These are phyloP conservation scores for Pythium rishiriense DNA, from an alignment of 352 stramenopile genomes.

Conservation along the genomic window DNA sequence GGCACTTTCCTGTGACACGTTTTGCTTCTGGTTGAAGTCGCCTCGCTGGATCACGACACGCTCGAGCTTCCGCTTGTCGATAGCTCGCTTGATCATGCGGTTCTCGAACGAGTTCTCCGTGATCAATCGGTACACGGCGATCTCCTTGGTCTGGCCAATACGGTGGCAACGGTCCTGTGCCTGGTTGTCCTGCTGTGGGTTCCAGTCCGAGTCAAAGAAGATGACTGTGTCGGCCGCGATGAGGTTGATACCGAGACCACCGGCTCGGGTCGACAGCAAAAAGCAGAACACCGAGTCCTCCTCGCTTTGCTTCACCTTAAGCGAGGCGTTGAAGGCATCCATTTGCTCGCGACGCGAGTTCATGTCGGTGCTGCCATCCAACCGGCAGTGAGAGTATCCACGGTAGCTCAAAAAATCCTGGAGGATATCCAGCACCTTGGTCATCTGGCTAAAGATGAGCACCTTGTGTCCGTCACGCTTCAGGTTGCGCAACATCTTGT, in stretches of 20 bases:
- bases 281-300: conserved; percentile 80
- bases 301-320: conserved; percentile 23
- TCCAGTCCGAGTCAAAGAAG: conserved; percentile 99
- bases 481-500: conserved; percentile 96
- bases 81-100: conserved; percentile 90
- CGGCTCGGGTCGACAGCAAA: conserved; percentile 88
- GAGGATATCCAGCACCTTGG: conserved; percentile 98
- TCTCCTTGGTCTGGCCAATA: conserved; percentile 89
- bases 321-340: conserved; percentile 94
- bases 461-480: conserved; percentile 96
- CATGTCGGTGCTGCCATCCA: conserved; percentile 95
- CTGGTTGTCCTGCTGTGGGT: conserved; percentile 96
- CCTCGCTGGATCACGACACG: conserved; percentile 87
- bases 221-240: conserved; percentile 97
- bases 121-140: conserved; percentile 92
- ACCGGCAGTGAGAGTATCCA: conserved; percentile 93
- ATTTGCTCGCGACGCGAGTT: conserved; percentile 94
- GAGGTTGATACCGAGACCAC: conserved; percentile 97
- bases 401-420: conserved; percentile 93
- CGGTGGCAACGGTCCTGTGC: conserved; percentile 90
- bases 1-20: conserved; percentile 25
- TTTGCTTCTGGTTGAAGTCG: conserved; percentile 66
- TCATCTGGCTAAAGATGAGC: conserved; percentile 99
- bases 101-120: conserved; percentile 94
- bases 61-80: conserved; percentile 92